Base-by-base conservation (phyloP, 257 asterid species). In the Cynanchum wilfordii region DNA sequence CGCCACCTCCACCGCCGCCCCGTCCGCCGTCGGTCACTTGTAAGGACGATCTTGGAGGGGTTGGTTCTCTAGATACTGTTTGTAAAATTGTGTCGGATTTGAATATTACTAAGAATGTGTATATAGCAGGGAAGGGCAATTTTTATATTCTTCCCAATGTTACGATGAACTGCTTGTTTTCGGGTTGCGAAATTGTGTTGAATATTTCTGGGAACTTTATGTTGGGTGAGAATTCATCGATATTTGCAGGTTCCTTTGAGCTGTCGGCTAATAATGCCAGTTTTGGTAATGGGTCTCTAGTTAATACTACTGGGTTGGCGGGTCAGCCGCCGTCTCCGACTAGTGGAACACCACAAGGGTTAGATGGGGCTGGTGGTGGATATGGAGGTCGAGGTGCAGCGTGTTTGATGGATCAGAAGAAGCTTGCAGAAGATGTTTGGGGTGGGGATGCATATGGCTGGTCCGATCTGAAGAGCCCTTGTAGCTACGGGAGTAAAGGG, bases 1-100 rank as follows among this genome's bases (percentile, higher is more conserved):
- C 99, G 20, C 99, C 99, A 13, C 96, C 97, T 4, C 98, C 99
- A 3, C 98, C 99, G 10, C 99, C 99, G 72, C 97, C 98, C 27
- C 99, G 87, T 38, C 98, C 98, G 62, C 99, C 97, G 78, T 87
- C 83, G n/a, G 80, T 97, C 16, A 85, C 94, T 4, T 95, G 99
- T 78, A 91, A 87, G 82, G 84, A 85, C 74, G 97, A 89, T 87
- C 96, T 95, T 30, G 96, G 96, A 16, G 99, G 98, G 4, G 87
- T 95, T 49, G 99, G 99, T 29, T 78, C 97, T 27, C 72, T 95
- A 57, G 99, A 95, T 76, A 90, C 98, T 44, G 87, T 95, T 52
- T 95, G 99, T 74, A 82, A 84, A 69, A 83, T 95, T 76, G 89
- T 90, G 9, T 85, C 97, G 56, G 79, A 79, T 79, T 70, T 95